Percentiles rank a stretch among this genome's conserved stretches.
phyloP scores from a whole-genome alignment of 495 filamentous ascomycete species.

The Amphirosellinia nigrospora region DNA sequence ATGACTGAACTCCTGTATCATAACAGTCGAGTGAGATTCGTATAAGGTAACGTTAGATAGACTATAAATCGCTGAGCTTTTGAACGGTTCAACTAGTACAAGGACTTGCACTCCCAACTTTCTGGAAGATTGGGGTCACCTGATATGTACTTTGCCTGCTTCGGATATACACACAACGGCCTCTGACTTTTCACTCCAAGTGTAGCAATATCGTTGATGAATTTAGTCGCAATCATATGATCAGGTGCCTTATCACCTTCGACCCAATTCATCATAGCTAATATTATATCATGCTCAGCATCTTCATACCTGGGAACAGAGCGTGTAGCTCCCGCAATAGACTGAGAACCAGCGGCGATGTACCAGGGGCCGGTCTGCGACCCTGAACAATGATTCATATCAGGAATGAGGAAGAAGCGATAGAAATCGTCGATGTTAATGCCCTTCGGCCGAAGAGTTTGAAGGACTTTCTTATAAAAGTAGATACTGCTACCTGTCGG shows the following conservation, averaged over 20 bases:
- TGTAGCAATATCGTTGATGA: slow-evolving; percentile 31
- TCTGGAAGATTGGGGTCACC: slow-evolving; percentile 25
- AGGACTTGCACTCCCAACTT: slow-evolving; percentile 31
- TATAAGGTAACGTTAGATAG: background rate
- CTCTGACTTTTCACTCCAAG: slow-evolving; percentile 50
- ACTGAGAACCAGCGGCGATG: slow-evolving; percentile 44
- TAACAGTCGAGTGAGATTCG: background rate
- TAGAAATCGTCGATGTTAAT: slow-evolving; percentile 43
- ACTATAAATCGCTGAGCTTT: background rate
- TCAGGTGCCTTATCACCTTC: slow-evolving; percentile 48
- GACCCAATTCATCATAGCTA: slow-evolving; percentile 54
- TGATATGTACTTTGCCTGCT: slow-evolving; percentile 31
- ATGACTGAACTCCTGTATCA: background rate
- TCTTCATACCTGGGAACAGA: slow-evolving; percentile 48
- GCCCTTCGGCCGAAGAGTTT: slow-evolving; percentile 35
- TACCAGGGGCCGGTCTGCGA: slow-evolving; percentile 48
- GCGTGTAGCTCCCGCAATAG: slow-evolving; percentile 32
- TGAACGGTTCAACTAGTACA: slow-evolving; percentile 22
- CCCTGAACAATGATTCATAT: slow-evolving; percentile 48
- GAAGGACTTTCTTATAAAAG: slow-evolving; percentile 47
- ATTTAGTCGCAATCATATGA: slow-evolving; percentile 52
- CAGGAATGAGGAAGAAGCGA: slow-evolving; percentile 54
- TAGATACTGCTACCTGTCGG: slow-evolving; percentile 48
- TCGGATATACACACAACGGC: slow-evolving; percentile 54
- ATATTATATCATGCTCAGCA: slow-evolving; percentile 46